A percentile compares a stretch with the other conserved stretches of the same genome.
phyloP scores from a whole-genome alignment of 2,329 filamentous ascomycete genomes.

The Hypoxylon sp. region DNA sequence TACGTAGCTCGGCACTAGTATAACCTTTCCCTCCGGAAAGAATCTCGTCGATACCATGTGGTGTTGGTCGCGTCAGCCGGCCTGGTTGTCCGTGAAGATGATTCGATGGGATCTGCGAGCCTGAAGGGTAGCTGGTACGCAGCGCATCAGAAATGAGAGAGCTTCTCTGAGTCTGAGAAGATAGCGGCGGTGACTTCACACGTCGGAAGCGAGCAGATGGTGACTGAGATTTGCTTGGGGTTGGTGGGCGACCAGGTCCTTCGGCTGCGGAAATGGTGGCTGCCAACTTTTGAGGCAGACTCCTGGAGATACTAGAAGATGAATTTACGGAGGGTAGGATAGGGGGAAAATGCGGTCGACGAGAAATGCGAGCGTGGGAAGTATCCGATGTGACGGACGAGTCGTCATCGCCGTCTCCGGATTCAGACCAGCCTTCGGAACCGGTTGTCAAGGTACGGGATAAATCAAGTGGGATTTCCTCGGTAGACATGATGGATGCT shows the following conservation, averaged over 20 bases:
- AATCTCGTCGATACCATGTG: slow-evolving; percentile 22
- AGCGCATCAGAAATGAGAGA: slow-evolving; percentile 32
- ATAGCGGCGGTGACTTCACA: slow-evolving; percentile 30
- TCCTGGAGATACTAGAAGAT: slow-evolving; percentile 38
- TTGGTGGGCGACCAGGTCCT: slow-evolving; percentile 20
- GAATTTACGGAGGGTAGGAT: slow-evolving; percentile 35
- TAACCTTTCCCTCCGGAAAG: slow-evolving; percentile 7
- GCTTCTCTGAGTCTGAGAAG: slow-evolving; percentile 17
- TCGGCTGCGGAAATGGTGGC: slow-evolving; percentile 34
- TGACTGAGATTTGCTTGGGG: slow-evolving; percentile 31
- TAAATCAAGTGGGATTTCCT: slow-evolving; percentile 27
- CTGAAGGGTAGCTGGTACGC: slow-evolving; percentile 12
- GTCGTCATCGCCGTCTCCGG: slow-evolving; percentile 29
- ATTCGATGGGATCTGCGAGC: slow-evolving; percentile 7
- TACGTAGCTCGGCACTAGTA: not conserved
- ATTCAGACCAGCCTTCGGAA: slow-evolving; percentile 33
- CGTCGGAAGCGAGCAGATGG: slow-evolving; percentile 31
- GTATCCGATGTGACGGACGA: slow-evolving; percentile 38
- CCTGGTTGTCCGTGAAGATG: slow-evolving; percentile 5
- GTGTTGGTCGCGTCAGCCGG: slow-evolving; percentile 9
- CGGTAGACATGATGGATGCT: slow-evolving; percentile 34
- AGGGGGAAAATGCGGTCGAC: slow-evolving; percentile 39
- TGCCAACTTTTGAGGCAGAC: slow-evolving; percentile 36
- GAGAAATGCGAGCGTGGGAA: slow-evolving; percentile 34
- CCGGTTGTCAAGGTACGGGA: slow-evolving; percentile 35